Evolutionary conservation across 2,329 filamentous ascomycete species (phyloP), one percentile per base, ranked within the genome.

Genomic region (Aspergillus sp.): DNA sequence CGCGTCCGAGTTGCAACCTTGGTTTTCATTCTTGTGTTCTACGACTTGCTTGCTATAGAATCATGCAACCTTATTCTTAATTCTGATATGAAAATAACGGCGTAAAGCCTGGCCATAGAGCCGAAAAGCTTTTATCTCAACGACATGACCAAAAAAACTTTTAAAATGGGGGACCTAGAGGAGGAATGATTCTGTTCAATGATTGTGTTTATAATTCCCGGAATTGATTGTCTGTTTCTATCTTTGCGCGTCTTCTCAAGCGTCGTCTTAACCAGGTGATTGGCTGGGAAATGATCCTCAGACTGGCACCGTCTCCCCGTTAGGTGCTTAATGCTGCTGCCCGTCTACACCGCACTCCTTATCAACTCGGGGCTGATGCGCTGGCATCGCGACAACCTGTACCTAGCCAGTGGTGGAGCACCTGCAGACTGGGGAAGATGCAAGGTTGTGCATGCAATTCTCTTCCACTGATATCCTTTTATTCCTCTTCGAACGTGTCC

Each of bases 191-290:
- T 40, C 43, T 51, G 40, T 58, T 58, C 39, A 37, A 47, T 58
- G 31, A 55, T 51, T 55, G 45, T 58, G 56, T 58, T 58, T 50
- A 54, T 50, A 54, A 56, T 55, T 59, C 39, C 46, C 47, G 14
- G 40, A 59, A 59, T 59, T 31, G 23, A 27, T 33, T 17, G 21
- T 11, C 12, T 17, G 6, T 14, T 39, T 21, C 41, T 35, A 17
- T 11, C 31, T 9, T 5, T 17, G 21, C 12, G 45, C 17, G 3
- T 21, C 8, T 46, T 23, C 44, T 45, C 19, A 23, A 25, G 3
- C 7, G 4, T 27, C 21, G 21, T 14, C 3, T 23, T 15, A 17
- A n/a, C 23, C 41, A 14, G 27, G 27, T 31, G 27, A 31, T 31
- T 31, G 9, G 27, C 9, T 11, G 9, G 27, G 4, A 25, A 8